Base-by-base conservation (phyloP, 2,329 filamentous ascomycete species). In the Paraphoma sp. region DNA sequence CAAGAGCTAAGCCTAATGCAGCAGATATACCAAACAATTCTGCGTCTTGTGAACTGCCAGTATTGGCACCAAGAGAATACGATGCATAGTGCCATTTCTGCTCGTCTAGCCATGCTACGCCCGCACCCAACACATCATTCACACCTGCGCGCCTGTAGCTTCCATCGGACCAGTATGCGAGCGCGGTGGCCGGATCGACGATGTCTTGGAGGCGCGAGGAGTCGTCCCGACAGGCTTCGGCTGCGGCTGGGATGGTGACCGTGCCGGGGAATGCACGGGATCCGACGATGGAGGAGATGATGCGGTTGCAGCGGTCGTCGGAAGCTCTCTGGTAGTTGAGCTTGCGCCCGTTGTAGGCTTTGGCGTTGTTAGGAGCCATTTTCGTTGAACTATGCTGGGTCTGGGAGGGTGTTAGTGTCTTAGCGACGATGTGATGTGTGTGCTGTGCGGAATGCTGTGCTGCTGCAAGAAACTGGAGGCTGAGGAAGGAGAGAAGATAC, bases 11-110 rank as follows among this genome's bases (percentile, higher is more conserved):
- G 6, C n/a, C 4, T 9, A 52, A 28, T n/a, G 50, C 50, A 9
- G 31, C 31, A 18, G 51, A 44, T 41, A 53, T 36, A 9, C n/a
- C 51, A 48, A 53, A 53, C 8, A 53, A 11, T 23, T 53, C 51
- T n/a, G 43, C 23, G 42, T 53, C 51, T 12, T 8, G 1, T 9
- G 12, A 16, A 12, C 6, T n/a, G 5, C 51, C 51, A 4, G 51
- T 53, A 12, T 42, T 33, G 10, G 12, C 11, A n/a, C 43, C 50
- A 12, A 53, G 44, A 11, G 17, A 12, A 9, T 17, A 29, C 12
- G 17, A 23, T 23, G 14, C 41, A 18, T 18, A 4, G 18, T 36
- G 9, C 41, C 40, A 43, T 23, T 44, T 33, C 40, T n/a, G 8
- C 29, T 44, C 11, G 31, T 46, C 17, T 42, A 30, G 23, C 33